Conservation (phyloP, 352 stramenopile genomes). For the Phytophthora fragariae region DNA sequence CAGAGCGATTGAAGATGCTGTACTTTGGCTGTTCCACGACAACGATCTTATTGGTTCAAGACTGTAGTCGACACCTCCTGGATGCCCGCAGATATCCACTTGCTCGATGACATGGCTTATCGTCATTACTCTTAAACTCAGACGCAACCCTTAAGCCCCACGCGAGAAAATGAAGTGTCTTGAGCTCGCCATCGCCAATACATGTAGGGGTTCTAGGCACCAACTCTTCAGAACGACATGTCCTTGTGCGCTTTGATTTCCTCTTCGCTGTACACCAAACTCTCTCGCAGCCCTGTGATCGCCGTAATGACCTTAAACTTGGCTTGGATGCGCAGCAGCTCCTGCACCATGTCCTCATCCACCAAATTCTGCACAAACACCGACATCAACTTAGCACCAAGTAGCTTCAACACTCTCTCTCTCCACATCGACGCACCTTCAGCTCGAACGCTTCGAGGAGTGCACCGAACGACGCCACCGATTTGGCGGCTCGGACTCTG, state of each 20-base stretch:
- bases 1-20: too few species aligned
- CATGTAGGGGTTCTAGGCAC: too few species aligned
- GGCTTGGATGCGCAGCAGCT: conserved; percentile 75
- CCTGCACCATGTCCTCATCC: conserved; percentile 79
- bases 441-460: conserved; percentile 70
- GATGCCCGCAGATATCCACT: too few species aligned
- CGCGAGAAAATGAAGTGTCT: too few species aligned
- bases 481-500: conserved; percentile 66
- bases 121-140: too few species aligned
- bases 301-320: conserved; percentile 87
- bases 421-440: conserved; percentile 48
- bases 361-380: conserved; percentile 67
- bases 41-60: too few species aligned
- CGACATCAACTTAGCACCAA: conserved; percentile 3
- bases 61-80: too few species aligned
- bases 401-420: neutral
- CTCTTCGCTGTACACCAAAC: conserved; percentile 73
- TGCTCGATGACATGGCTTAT: too few species aligned
- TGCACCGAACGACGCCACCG: conserved; percentile 61
- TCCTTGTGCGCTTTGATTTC: conserved; percentile 83
- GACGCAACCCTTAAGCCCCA: too few species aligned
- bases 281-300: conserved; percentile 58
- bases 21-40: too few species aligned
- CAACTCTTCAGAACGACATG: conserved; percentile 73
- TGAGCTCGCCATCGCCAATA: too few species aligned